Conservation (phyloP, 768 basidiomycete species). For the Boletus vermiculosoides region DNA sequence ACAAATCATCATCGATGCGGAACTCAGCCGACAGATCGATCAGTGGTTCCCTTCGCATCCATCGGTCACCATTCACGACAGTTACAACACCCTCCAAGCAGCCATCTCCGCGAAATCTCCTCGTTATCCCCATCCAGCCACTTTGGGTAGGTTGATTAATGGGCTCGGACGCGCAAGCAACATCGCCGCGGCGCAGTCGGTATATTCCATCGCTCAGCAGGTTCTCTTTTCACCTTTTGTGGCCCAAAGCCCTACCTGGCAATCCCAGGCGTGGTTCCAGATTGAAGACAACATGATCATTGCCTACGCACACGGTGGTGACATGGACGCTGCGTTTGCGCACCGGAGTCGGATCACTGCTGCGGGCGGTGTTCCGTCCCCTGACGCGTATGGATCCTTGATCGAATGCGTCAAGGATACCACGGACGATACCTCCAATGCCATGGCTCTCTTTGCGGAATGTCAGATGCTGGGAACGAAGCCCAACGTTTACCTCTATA, state of each 20-base stretch:
- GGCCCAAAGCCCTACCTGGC: conserved; percentile 44
- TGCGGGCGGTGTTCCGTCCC: conserved; percentile 72
- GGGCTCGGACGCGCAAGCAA: conserved; percentile 62
- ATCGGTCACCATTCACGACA: conserved; percentile 34
- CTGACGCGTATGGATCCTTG: conserved; percentile 90
- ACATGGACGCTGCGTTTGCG: conserved; percentile 74
- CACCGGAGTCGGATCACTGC: conserved; percentile 78
- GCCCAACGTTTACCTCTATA: conserved; percentile 89
- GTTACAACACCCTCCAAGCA: conserved; percentile 49
- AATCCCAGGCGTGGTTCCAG: conserved; percentile 62
- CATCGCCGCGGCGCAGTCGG: conserved; percentile 55
- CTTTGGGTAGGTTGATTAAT: conserved; percentile 64
- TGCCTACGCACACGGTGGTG: conserved; percentile 77
- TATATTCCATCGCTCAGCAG: conserved; percentile 69
- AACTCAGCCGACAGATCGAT: conserved; percentile 33
- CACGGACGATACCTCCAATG: conserved; percentile 91
- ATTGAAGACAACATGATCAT: conserved; percentile 91
- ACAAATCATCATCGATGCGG: conserved; percentile 24
- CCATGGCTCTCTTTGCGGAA: conserved; percentile 81
- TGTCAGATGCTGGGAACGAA: conserved; percentile 62
- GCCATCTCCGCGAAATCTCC: conserved; percentile 39
- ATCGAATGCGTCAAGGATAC: conserved; percentile 89
- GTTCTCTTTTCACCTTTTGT: conserved; percentile 45
- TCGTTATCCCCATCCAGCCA: conserved; percentile 49
- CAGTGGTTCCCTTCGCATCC: conserved; percentile 32